Evolutionary conservation across 1,284 basidiomycete species (phyloP).

Genomic region (Moniliophthora roreri): DNA sequence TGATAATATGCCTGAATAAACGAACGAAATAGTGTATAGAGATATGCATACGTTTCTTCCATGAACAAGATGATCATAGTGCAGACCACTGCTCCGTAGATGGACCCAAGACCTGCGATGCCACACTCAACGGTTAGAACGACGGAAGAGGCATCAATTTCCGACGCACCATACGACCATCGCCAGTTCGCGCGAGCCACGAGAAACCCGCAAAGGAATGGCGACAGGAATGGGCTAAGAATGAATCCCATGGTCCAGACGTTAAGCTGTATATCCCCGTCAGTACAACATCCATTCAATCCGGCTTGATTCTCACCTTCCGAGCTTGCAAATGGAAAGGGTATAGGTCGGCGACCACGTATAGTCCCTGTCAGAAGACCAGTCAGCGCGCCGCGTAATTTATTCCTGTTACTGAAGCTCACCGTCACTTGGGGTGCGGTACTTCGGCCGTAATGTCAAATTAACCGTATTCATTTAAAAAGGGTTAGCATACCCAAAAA

Average conservation of each 20-base stretch:
- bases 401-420: constrained; percentile 18
- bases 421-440: constrained; percentile 72
- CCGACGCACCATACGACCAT: not conserved
- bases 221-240: constrained; percentile 62
- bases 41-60: constrained; percentile 56
- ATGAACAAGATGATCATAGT: constrained; percentile 52
- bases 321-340: constrained; percentile 77
- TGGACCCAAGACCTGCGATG: constrained; percentile 56
- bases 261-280: constrained; percentile 45
- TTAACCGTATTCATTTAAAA: not conserved
- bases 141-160: not conserved
- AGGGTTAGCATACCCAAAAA: constrained; percentile 55
- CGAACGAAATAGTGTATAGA: not conserved
- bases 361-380: constrained; percentile 48
- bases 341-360: constrained; percentile 66
- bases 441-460: constrained; percentile 29
- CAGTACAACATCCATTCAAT: not conserved
- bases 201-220: constrained; percentile 70
- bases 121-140: constrained; percentile 35
- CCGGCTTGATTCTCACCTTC: constrained; percentile 40
- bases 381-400: not conserved
- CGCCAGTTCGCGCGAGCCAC: constrained; percentile 50
- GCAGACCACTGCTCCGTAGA: constrained; percentile 54
- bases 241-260: constrained; percentile 76
- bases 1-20: constrained; percentile 18